A percentile compares a stretch with the other conserved stretches of the same genome.
These are phyloP conservation scores for Geotrichum restrictum DNA, from an alignment of 1,139 yeast species.

Conservation along the genomic window DNA sequence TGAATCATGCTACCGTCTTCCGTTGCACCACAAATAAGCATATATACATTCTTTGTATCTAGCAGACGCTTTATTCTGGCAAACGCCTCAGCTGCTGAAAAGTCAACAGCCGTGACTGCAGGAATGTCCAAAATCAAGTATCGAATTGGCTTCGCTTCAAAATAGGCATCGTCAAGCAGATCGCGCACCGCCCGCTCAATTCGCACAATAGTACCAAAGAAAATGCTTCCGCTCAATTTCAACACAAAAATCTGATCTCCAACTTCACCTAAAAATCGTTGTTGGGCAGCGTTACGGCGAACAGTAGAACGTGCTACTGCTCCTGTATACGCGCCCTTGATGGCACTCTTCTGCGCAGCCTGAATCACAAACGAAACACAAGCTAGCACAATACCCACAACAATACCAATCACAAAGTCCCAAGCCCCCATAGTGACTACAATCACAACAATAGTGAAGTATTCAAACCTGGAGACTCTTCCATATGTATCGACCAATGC, in stretches of 20 bases:
- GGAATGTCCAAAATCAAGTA: constrained; percentile 81
- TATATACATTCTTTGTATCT: constrained; percentile 62
- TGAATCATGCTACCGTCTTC: constrained; percentile 52
- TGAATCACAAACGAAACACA: constrained; percentile 89
- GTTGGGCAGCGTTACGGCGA: constrained; percentile 84
- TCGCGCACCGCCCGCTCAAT: constrained; percentile 72
- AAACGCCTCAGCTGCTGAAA: constrained; percentile 95
- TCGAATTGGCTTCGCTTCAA: constrained; percentile 56
- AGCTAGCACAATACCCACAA: constrained; percentile 86
- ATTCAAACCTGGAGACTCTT: constrained; percentile 69
- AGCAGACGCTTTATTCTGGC: constrained; percentile 78
- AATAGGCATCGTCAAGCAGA: constrained; percentile 53
- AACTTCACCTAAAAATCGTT: constrained; percentile 74
- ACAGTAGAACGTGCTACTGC: constrained; percentile 89
- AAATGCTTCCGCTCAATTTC: constrained; percentile 80
- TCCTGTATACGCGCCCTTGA: constrained; percentile 81
- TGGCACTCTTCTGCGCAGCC: constrained; percentile 80
- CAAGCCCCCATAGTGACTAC: constrained; percentile 92
- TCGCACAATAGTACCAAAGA: constrained; percentile 92
- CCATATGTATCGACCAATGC: constrained; percentile 83
- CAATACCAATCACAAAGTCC: constrained; percentile 90
- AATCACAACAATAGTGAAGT: constrained; percentile 74
- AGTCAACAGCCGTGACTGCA: constrained; percentile 79
- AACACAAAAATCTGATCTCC: constrained; percentile 88
- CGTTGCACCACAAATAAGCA: constrained; percentile 76